Evolutionary conservation across 2,329 filamentous ascomycete genomes (phyloP).

Genomic region (Thielaviopsis punctulata): DNA sequence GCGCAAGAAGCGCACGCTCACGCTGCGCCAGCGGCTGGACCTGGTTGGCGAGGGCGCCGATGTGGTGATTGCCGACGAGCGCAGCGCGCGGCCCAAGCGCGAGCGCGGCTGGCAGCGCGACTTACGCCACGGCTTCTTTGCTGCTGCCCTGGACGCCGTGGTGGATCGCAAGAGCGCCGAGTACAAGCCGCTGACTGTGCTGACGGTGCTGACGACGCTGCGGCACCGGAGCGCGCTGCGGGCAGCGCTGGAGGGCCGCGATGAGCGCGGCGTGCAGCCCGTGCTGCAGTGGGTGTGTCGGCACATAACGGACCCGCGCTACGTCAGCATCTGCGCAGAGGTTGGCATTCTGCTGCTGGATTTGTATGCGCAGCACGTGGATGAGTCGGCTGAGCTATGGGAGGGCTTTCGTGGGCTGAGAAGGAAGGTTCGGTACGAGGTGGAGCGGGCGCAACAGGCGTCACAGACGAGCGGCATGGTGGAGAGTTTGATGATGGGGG

Average conservation of each 20-base stretch:
- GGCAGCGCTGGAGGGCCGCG: slow-evolving; percentile 60
- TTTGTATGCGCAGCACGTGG: slow-evolving; percentile 67
- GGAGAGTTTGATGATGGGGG: slow-evolving; percentile 43
- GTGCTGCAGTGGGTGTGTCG: slow-evolving; percentile 68
- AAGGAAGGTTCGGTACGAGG: slow-evolving; percentile 54
- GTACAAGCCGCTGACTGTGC: slow-evolving; percentile 41
- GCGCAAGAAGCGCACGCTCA: slow-evolving; percentile 44
- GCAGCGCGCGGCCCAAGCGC: slow-evolving; percentile 30
- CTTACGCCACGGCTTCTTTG: slow-evolving; percentile 62
- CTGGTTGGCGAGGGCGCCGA: slow-evolving; percentile 72
- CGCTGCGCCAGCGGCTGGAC: slow-evolving; percentile 44
- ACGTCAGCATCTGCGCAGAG: slow-evolving; percentile 68
- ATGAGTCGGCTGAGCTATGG: slow-evolving; percentile 55
- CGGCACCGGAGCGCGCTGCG: slow-evolving; percentile 76
- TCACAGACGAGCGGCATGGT: slow-evolving; percentile 77
- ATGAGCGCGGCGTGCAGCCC: slow-evolving; percentile 66
- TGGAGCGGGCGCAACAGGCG: slow-evolving; percentile 70
- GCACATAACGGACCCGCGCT: slow-evolving; percentile 67
- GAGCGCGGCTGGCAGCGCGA: slow-evolving; percentile 65
- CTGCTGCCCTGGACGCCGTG: slow-evolving; percentile 61
- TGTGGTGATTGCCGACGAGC: slow-evolving; percentile 66
- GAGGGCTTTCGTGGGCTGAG: slow-evolving; percentile 51
- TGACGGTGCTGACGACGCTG: slow-evolving; percentile 69
- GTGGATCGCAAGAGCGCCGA: slow-evolving; percentile 37
- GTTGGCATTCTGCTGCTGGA: slow-evolving; percentile 69